A percentile compares a stretch with the other conserved stretches of the same genome.
Evolutionary conservation across 129 eudicot species (phyloP).

Genomic region (Chrysanthemum seticuspe): DNA sequence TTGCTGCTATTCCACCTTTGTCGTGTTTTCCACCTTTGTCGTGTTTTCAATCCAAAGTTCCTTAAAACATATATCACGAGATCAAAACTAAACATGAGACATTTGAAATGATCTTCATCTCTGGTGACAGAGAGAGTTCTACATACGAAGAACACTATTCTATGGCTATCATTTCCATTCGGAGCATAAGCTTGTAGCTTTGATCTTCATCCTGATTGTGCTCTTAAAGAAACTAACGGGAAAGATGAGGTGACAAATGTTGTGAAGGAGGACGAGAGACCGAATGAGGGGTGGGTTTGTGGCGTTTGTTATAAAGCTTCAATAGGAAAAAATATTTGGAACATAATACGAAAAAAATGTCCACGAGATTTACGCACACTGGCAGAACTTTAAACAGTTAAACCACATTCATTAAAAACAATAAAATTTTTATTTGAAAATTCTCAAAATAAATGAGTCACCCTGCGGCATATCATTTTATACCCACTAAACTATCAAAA

Average conservation of each 20-base stretch:
- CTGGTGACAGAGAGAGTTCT: constrained; percentile 63
- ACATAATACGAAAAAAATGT: too few species aligned
- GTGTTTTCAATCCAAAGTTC: constrained; percentile 72
- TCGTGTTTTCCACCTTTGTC: constrained; percentile 77
- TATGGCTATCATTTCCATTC: constrained; percentile 82
- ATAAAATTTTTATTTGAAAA: too few species aligned
- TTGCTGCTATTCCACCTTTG: constrained; percentile 61
- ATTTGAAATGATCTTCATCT: constrained; percentile 72
- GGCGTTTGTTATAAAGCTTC: constrained; percentile 57
- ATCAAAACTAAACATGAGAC: constrained; percentile 50
- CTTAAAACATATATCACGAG: constrained; percentile 52
- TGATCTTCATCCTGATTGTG: constrained; percentile 80
- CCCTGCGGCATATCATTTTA: too few species aligned
- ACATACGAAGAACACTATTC: constrained; percentile 68
- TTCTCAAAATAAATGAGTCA: too few species aligned
- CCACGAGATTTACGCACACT: too few species aligned
- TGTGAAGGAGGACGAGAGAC: constrained; percentile 20
- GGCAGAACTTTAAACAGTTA: too few species aligned
- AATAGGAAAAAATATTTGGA: too few species aligned
- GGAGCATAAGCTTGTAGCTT: constrained; percentile 78
- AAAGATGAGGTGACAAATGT: constrained; percentile 20
- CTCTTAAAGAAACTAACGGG: constrained; percentile 39
- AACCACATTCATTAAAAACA: too few species aligned
- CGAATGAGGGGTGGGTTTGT: constrained; percentile 65
- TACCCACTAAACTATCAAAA: too few species aligned